Base-by-base conservation (phyloP, 2,329 filamentous ascomycete species). In the Ophiostoma ulmi region DNA sequence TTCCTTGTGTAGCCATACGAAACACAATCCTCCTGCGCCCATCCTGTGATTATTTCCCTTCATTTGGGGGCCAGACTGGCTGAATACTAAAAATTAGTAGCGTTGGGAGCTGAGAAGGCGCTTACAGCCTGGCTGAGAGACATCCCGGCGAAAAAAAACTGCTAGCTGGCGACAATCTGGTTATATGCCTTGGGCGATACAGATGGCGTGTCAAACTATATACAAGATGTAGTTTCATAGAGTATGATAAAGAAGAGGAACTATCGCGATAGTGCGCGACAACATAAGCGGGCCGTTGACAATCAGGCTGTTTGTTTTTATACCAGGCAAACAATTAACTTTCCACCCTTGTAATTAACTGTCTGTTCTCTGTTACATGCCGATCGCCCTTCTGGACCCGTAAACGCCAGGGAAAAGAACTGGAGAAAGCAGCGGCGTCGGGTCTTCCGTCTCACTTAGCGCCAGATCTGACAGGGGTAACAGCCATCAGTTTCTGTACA, bases 391-490 rank as follows among this genome's bases (percentile, higher is more conserved):
- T 58, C 10, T 22, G n/a, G 31, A 20, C 58, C 10, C 26, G 13
- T 31, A 63, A 22, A 64, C 35, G 61, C 31, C 61, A n/a, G 31
- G 61, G 36, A 64, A 64, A 64, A 64, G n/a, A 58, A 58, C 20
- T 58, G n/a, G 52, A 22, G 52, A 58, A 58, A 26, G 22, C 52
- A 8, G 52, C 22, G 52, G n/a, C n/a, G 52, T 38, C 61, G 35
- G 61, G 61, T 64, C 61, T 64, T 64, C 8, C 17, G 35, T 64
- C 61, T 64, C 61, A 64, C 14, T 64, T 64, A 64, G 61, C 61
- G 61, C 61, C 31, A 36, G 58, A 3, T 8, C 22, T 58, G 52
- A 26, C n/a, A 55, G 52, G 52, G 52, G 22, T 55, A 26, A 55
- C 4, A 35, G 26, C 22, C 26, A 63, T 48, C 44, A 48, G 44